phyloP scores from a whole-genome alignment of 2,329 filamentous ascomycete species.

The Aphanocladium album region DNA sequence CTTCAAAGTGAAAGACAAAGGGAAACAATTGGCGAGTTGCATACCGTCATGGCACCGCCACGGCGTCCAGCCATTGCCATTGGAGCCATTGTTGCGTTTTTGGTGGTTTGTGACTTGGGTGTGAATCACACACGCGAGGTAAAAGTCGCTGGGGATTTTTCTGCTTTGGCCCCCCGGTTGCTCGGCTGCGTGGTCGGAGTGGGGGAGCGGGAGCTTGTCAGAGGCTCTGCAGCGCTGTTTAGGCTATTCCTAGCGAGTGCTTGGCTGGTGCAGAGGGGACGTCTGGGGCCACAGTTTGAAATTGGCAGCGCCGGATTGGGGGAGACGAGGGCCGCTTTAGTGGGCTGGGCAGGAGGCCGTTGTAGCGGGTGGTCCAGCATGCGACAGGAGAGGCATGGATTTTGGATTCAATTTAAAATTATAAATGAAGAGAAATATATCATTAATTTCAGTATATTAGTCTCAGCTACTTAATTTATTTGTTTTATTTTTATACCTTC shows the following conservation, averaged over 20 bases:
- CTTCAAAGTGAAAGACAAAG: background rate
- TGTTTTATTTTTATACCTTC: too few relatives aligned
- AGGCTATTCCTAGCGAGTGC: background rate
- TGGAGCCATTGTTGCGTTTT: constrained; percentile 37
- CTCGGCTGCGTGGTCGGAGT: constrained; percentile 11
- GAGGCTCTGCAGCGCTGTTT: background rate
- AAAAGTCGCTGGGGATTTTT: constrained; percentile 22
- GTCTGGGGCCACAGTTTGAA: constrained; percentile 21
- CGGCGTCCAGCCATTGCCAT: constrained; percentile 46
- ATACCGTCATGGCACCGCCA: constrained; percentile 43
- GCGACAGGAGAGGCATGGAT: background rate
- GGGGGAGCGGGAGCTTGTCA: background rate
- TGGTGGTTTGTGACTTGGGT: constrained; percentile 1
- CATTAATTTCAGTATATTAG: background rate
- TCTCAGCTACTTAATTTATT: too few relatives aligned
- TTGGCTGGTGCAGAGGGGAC: background rate
- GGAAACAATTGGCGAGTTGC: background rate
- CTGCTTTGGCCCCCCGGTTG: constrained; percentile 13
- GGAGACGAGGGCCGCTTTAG: background rate
- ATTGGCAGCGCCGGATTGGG: constrained; percentile 32
- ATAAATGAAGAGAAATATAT: background rate
- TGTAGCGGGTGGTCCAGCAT: background rate
- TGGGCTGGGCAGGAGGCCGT: background rate
- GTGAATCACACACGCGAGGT: constrained; percentile 1
- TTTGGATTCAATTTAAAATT: background rate